Conservation (phyloP, 768 basidiomycete genomes). For the Chalciporus chontae region DNA sequence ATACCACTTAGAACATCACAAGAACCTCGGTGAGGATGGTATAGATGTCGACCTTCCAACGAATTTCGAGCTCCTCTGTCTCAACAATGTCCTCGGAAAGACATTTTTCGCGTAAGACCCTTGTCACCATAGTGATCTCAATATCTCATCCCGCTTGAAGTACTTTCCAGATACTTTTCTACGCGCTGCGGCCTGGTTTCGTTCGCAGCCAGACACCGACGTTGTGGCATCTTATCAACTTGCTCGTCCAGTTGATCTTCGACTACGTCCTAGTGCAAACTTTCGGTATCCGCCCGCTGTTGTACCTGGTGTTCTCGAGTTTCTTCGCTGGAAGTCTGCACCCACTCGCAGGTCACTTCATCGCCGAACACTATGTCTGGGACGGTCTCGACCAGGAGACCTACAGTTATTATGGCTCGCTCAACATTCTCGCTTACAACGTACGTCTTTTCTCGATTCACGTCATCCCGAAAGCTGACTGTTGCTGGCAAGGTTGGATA, state of each 20-base stretch:
- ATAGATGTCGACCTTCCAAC: slow-evolving; percentile 96
- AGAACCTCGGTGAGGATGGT: slow-evolving; percentile 91
- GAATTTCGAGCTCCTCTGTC: slow-evolving; percentile 71
- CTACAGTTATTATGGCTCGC: slow-evolving; percentile 91
- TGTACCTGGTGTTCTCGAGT: slow-evolving; percentile 84
- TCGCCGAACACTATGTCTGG: slow-evolving; percentile 96
- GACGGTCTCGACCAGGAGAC: slow-evolving; percentile 93
- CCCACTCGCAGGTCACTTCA: slow-evolving; percentile 96
- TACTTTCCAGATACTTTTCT: slow-evolving; percentile 97
- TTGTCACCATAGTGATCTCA: not conserved
- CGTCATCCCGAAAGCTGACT: slow-evolving; percentile 1
- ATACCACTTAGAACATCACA: slow-evolving; percentile 97
- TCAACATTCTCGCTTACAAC: slow-evolving; percentile 92
- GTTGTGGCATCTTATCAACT: slow-evolving; percentile 81
- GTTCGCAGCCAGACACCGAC: slow-evolving; percentile 81
- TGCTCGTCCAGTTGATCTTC: slow-evolving; percentile 64
- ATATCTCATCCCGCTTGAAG: slow-evolving; percentile 37
- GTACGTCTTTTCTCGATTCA: slow-evolving; percentile 41
- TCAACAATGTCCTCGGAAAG: slow-evolving; percentile 97
- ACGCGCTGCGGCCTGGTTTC: slow-evolving; percentile 92
- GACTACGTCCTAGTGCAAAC: slow-evolving; percentile 61
- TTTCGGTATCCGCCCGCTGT: slow-evolving; percentile 47
- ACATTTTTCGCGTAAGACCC: slow-evolving; percentile 88
- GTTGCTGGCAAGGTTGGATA: slow-evolving; percentile 73
- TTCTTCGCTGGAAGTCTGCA: slow-evolving; percentile 98